Percentiles rank a stretch among this genome's conserved stretches.
phyloP scores from a whole-genome alignment of 2,329 filamentous ascomycete genomes.

The Mycocentrospora acerina region DNA sequence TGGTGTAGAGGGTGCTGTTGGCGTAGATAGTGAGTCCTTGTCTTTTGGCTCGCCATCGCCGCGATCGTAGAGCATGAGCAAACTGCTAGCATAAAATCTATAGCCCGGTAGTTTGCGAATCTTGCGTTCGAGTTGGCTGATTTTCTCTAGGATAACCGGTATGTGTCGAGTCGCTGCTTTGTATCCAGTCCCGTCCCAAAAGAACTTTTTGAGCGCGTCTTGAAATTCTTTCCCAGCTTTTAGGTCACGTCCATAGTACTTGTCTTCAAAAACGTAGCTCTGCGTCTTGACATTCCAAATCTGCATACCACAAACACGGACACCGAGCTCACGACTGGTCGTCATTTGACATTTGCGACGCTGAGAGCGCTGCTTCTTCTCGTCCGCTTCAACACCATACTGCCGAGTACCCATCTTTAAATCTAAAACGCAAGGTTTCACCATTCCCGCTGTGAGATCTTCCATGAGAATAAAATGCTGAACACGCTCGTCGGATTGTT shows the following conservation, averaged over 20 bases:
- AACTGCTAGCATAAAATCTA: constrained; percentile 90
- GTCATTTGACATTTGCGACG: constrained; percentile 89
- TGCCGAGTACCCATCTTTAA: constrained; percentile 98
- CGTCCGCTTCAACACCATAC: constrained; percentile 86
- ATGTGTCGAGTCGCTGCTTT: constrained; percentile 83
- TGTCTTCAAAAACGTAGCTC: constrained; percentile 93
- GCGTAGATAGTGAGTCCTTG: constrained; percentile 15
- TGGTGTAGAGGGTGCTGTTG: constrained; percentile 15
- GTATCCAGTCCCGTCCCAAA: constrained; percentile 85
- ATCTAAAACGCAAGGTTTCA: constrained; percentile 92
- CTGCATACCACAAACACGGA: constrained; percentile 92
- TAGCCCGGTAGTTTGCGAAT: constrained; percentile 79
- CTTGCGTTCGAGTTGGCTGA: constrained; percentile 79
- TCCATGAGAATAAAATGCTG: constrained; percentile 93
- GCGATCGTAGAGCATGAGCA: constrained; percentile 96
- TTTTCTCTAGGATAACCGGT: constrained; percentile 80
- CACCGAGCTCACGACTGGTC: constrained; percentile 86
- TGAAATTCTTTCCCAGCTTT: constrained; percentile 89
- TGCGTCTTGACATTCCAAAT: constrained; percentile 87
- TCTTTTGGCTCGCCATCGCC: constrained; percentile 58
- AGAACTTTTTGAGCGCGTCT: constrained; percentile 80
- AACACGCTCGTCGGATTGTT: constrained; percentile 62
- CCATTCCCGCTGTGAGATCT: constrained; percentile 95
- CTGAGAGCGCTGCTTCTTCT: constrained; percentile 92
- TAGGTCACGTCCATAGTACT: constrained; percentile 89